Evolutionary conservation across 2,329 filamentous ascomycete genomes (phyloP), one percentile per base, ranked within the genome.

Genomic region (Aspergillus ochraceus): DNA sequence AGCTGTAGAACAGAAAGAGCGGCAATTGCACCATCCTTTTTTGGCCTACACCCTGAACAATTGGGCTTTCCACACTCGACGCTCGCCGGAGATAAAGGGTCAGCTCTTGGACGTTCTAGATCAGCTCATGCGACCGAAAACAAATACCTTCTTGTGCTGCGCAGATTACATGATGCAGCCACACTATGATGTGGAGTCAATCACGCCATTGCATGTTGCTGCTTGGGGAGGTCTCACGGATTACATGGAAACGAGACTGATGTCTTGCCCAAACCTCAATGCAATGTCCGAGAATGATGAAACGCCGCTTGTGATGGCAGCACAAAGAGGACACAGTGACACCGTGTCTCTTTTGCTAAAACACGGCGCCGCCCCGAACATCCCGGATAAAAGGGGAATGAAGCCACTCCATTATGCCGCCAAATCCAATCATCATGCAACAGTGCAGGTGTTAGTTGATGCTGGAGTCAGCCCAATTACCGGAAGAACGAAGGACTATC

Each of bases 321-420:
- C 55, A 32, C 59, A 26, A n/a, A 46, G 22, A 53, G 66, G 64
- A 12, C 49, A 66, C 49, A 52, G 39, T n/a, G 60, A 62, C 30
- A 51, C 63, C 29, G 64, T 49, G 6, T 47, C 54, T 47, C 3
- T 63, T 24, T 59, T 69, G 9, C 54, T 68, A 26, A 49, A 62
- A 3, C 46, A 59, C 42, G 63, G 62, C 5, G 64, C 66, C 6
- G 49, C 61, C 9, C 58, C 57, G 1, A 57, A 67, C 52, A 55
- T 26, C 30, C 57, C 61, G n/a, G 56, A 49, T 19, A 26, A 54
- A 22, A 20, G 61, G 42, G 62, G 64, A 49, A 49, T 50, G n/a
- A 65, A 61, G 19, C 59, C 65, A 14, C 58, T 69, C 26, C 66
- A 68, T 51, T n/a, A 50, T 45, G 66, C 67, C 29, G 67, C 66